Percentiles rank a stretch among this genome's conserved stretches.
phyloP scores from a whole-genome alignment of 306 rosid genomes.

The Canavalia gladiata region DNA sequence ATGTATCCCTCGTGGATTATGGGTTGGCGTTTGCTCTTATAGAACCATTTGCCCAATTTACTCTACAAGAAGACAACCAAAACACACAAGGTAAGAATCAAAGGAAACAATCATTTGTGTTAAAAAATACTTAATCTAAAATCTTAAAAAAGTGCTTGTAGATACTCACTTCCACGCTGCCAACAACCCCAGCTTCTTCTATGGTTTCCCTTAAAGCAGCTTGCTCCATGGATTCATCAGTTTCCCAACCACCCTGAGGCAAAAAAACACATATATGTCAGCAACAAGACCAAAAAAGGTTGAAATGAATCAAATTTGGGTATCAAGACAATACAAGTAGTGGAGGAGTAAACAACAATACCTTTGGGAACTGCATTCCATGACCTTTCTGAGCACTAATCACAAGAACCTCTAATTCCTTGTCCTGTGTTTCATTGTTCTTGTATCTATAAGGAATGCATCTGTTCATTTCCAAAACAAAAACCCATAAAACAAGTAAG shows the following conservation, averaged over 20 bases:
- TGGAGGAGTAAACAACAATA: slow-evolving; percentile 43
- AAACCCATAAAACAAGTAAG: slow-evolving; percentile 29
- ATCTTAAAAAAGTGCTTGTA: slow-evolving; percentile 10
- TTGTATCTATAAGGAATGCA: slow-evolving; percentile 91
- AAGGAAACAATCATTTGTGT: not conserved
- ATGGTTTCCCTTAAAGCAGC: slow-evolving; percentile 89
- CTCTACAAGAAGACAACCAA: slow-evolving; percentile 58
- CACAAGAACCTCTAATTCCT: slow-evolving; percentile 84
- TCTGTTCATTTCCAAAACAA: slow-evolving; percentile 63
- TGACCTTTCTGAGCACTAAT: slow-evolving; percentile 88
- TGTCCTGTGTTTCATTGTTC: slow-evolving; percentile 47
- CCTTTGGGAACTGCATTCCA: slow-evolving; percentile 95
- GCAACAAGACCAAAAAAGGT: slow-evolving; percentile 3
- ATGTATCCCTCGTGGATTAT: slow-evolving; percentile 70
- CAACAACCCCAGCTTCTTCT: slow-evolving; percentile 93
- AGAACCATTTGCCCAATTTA: slow-evolving; percentile 73
- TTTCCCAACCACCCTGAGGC: slow-evolving; percentile 95
- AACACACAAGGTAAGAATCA: slow-evolving; percentile 40
- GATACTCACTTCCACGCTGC: slow-evolving; percentile 75
- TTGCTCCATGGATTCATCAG: slow-evolving; percentile 80
- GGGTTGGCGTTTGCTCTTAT: slow-evolving; percentile 83
- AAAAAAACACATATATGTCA: slow-evolving; percentile 47
- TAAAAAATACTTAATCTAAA: not conserved
- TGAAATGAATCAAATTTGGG: not conserved
- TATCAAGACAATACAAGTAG: not conserved